Conservation (phyloP, 2,329 filamentous ascomycete genomes). For the Penicillium glabrum region DNA sequence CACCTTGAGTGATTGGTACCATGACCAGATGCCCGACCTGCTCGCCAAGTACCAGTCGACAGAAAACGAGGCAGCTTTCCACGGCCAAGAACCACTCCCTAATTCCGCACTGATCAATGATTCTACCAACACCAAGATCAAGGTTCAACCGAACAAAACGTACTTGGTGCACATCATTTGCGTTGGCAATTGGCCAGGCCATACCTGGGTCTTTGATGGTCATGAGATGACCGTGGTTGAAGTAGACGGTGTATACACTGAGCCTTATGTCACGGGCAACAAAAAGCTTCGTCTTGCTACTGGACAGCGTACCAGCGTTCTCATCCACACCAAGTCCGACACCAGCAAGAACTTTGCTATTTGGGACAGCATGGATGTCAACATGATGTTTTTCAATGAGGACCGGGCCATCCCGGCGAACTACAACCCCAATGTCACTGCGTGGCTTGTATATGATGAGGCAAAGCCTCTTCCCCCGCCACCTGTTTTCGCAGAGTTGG, state of each 20-base stretch:
- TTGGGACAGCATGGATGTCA: conserved; percentile 67
- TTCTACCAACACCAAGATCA: conserved; percentile 58
- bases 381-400: conserved; percentile 41
- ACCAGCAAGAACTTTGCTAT: conserved; percentile 66
- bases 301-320: conserved; percentile 61
- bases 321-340: conserved; percentile 62
- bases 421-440: conserved; percentile 59
- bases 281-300: conserved; percentile 66
- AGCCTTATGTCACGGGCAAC: conserved; percentile 46
- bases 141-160: conserved; percentile 65
- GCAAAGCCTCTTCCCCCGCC: conserved; percentile 50
- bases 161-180: conserved; percentile 74
- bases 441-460: conserved; percentile 55
- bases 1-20: conserved; percentile 72
- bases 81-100: conserved; percentile 65
- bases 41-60: conserved; percentile 44
- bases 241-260: conserved; percentile 36
- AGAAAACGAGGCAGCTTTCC: conserved; percentile 48
- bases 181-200: conserved; percentile 65
- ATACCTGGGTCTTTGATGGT: conserved; percentile 49
- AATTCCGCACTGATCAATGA: conserved; percentile 72
- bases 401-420: conserved; percentile 55
- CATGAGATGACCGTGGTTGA: conserved; percentile 42
- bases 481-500: conserved; percentile 58
- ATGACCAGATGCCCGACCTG: conserved; percentile 55